Conservation (phyloP, 176 grass and related monocot species). For the Carex scoparia region DNA sequence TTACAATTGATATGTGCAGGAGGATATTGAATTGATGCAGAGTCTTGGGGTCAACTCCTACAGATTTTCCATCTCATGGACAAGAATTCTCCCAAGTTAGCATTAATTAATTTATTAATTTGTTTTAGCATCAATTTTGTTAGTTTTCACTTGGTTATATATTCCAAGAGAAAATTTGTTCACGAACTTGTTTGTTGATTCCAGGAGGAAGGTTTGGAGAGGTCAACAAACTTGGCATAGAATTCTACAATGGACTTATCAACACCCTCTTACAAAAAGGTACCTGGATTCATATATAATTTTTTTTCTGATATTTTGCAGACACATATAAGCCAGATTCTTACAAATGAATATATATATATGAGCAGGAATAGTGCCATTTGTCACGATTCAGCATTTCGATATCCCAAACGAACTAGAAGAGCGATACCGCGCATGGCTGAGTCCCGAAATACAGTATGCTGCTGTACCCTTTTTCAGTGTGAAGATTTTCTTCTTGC, state of each 20-base stretch:
- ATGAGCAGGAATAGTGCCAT: conserved; percentile 53
- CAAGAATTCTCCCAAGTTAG: conserved; percentile 68
- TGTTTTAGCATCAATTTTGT: not conserved
- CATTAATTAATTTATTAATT: not conserved
- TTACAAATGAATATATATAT: not conserved
- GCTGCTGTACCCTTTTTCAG: not conserved
- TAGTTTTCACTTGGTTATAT: not conserved
- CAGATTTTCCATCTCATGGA: conserved; percentile 70
- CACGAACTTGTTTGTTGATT: not conserved
- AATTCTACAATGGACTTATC: conserved; percentile 50
- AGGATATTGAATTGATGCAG: conserved; percentile 57
- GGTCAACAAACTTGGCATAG: conserved; percentile 35
- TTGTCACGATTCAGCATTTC: conserved; percentile 56
- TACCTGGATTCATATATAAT: not conserved
- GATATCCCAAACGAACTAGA: conserved; percentile 50
- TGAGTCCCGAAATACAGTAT: conserved; percentile 53
- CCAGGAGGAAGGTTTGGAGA: conserved; percentile 48
- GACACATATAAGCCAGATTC: not conserved
- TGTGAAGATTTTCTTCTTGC: not conserved
- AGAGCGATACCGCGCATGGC: conserved; percentile 46
- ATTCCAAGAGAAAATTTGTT: not conserved
- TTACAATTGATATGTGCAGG: conserved; percentile 22
- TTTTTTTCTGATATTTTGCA: not conserved
- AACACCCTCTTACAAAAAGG: conserved; percentile 37
- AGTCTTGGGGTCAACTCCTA: conserved; percentile 44